A percentile compares a stretch with the other conserved stretches of the same genome.
phyloP scores from a whole-genome alignment of 176 grass and related monocot species.

The Eremochloa ophiuroides region DNA sequence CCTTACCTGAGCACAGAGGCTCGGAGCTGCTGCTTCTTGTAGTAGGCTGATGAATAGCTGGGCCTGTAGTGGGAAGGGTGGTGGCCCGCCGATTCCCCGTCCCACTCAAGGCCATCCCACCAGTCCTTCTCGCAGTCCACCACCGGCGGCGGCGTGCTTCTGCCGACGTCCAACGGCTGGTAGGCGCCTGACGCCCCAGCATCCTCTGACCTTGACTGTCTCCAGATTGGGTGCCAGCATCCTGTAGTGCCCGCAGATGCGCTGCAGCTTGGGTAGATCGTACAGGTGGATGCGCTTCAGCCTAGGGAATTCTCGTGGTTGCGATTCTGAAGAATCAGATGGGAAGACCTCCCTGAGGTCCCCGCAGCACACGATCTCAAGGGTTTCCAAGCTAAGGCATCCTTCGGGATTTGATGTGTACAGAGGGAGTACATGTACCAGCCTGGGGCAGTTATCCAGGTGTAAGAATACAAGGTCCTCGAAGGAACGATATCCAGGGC shows the following conservation, averaged over 20 bases:
- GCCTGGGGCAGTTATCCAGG: no score
- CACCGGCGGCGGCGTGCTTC: no score
- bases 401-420: no score
- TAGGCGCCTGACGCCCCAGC: not conserved
- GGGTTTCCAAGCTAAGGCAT: no score
- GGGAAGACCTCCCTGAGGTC: no score
- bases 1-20: not conserved
- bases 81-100: not conserved
- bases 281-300: not conserved
- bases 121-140: not conserved
- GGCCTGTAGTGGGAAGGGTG: not conserved
- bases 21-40: not conserved
- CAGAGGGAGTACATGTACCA: no score
- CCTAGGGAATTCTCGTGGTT: not conserved
- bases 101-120: not conserved
- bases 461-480: no score
- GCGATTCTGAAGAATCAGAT: no score
- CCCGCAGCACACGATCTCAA: no score
- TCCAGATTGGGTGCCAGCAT: not conserved
- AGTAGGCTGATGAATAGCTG: not conserved
- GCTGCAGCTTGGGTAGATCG: not conserved
- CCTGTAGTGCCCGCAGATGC: not conserved
- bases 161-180: not conserved
- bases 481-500: no score
- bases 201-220: not conserved